These are phyloP conservation scores for Camelina neglecta DNA, from an alignment of 345 rosid genomes.

Conservation along the genomic window DNA sequence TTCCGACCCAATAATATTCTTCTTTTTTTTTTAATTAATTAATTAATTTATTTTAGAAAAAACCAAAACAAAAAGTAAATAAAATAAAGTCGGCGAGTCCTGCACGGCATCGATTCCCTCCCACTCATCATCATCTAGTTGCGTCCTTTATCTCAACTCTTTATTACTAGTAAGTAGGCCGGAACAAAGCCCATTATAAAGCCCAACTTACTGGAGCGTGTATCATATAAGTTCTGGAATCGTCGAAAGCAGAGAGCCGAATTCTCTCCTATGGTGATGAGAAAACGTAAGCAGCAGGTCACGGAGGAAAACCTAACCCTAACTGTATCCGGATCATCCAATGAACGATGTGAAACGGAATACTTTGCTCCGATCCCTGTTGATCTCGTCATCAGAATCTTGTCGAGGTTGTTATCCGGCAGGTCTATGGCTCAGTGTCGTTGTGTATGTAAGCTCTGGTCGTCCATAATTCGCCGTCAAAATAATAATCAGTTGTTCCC, in stretches of 20 bases:
- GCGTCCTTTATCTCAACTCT: not conserved
- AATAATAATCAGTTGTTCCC: not conserved
- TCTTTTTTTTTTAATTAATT: not conserved
- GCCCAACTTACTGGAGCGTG: too few species aligned
- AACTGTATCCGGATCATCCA: not conserved
- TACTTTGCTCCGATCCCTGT: not conserved
- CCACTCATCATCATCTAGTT: conserved; percentile 4
- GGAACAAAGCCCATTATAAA: not conserved
- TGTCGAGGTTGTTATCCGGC: not conserved
- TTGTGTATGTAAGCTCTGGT: not conserved
- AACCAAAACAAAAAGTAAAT: not conserved
- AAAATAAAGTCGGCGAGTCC: not conserved
- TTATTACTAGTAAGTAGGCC: not conserved
- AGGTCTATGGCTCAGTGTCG: not conserved
- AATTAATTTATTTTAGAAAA: too few species aligned
- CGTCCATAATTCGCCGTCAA: not conserved
- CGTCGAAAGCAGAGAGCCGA: not conserved
- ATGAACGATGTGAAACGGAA: not conserved
- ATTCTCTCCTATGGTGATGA: not conserved
- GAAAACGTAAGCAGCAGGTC: conserved; percentile 11
- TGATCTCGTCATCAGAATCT: not conserved
- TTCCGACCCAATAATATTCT: not conserved
- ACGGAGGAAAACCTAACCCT: conserved; percentile 3
- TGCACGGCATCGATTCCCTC: conserved; percentile 35
- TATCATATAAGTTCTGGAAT: not conserved